phyloP scores from a whole-genome alignment of 371 early-diverging fungal species.

The Catenaria anguillulae region DNA sequence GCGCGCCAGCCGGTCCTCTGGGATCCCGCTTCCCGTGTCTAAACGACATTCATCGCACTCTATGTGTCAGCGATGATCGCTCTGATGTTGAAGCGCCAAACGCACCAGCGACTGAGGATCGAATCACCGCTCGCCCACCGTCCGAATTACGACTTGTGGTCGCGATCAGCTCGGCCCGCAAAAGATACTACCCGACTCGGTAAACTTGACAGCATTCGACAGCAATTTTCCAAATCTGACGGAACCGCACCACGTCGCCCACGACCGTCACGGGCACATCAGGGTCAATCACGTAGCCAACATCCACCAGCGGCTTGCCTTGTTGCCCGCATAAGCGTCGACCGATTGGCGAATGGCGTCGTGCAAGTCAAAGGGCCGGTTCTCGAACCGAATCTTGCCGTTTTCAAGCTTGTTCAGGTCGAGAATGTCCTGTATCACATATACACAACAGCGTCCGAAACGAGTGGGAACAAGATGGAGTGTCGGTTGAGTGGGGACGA shows the following conservation, averaged over 20 bases:
- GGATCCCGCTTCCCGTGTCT: constrained; percentile 1
- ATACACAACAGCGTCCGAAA: no score
- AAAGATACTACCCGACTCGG: not conserved
- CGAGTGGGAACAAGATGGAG: no score
- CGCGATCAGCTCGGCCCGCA: not conserved
- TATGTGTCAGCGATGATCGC: not conserved
- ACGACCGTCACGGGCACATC: not conserved
- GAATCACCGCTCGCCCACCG: not conserved
- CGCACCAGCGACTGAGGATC: not conserved
- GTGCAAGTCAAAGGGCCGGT: not conserved
- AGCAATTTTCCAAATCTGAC: constrained; percentile 1
- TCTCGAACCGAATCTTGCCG: no score
- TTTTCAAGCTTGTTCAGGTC: not conserved
- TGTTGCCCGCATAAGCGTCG: not conserved
- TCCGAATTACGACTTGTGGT: not conserved
- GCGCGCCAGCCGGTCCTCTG: not conserved
- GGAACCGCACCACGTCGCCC: constrained; percentile 1
- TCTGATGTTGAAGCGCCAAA: no score
- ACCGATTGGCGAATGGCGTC: not conserved
- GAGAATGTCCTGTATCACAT: no score
- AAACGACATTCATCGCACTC: not conserved
- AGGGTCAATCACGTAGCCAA: not conserved
- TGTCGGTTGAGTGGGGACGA: no score
- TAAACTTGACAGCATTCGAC: constrained; percentile 6
- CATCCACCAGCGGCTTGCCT: constrained; percentile 1